Base-by-base conservation (phyloP, 1,139 yeast genomes). In the Debaryomyces fabryi region DNA sequence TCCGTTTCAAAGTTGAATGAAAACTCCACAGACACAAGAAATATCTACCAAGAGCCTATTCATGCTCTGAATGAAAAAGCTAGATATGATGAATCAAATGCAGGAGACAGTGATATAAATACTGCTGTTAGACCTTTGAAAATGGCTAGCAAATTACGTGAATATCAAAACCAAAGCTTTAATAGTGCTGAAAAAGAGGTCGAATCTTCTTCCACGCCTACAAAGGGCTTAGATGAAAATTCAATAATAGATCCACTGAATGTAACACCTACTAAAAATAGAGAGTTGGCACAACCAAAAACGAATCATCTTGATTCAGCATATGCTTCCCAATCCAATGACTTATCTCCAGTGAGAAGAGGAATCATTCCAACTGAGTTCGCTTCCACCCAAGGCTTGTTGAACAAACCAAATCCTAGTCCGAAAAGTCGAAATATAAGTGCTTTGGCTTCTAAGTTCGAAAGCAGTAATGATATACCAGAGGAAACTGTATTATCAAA, bases 81-180 rank as follows among this genome's bases (percentile, higher is more conserved):
- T 15, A 49, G 13, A 49, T 47, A 16, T 44, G 47, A 39, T 9
- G 45, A 44, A n/a, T 16, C 44, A 8, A 42, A 47, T 9, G 32
- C 40, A 15, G 29, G 27, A 35, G 63, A 58, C 21, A 64, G 65
- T 16, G 67, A 67, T 32, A 65, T 78, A 8, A 78, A 75, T 6
- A 20, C 43, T n/a, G 43, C 37, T 16, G 86, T 79, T 2, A 74
- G 85, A 58, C 87, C 87, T 0, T 69, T 83, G 56, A 77, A 79
- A 61, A 83, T 83, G 74, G 77, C 85, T 0, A 79, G 76, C 58
- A 78, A 75, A 55, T 58, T 70, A 46, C 67, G 64, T 18, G 64
- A 59, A 40, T 25, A 30, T 15, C 43, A 40, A 40, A 40, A 25
- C 20, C 43, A 40, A 44, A 52, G 43, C 45, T 9, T 55, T 54